Evolutionary conservation across 2,329 filamentous ascomycete genomes (phyloP), one percentile per base, ranked within the genome.

Genomic region (Calonectria hongkongensis): DNA sequence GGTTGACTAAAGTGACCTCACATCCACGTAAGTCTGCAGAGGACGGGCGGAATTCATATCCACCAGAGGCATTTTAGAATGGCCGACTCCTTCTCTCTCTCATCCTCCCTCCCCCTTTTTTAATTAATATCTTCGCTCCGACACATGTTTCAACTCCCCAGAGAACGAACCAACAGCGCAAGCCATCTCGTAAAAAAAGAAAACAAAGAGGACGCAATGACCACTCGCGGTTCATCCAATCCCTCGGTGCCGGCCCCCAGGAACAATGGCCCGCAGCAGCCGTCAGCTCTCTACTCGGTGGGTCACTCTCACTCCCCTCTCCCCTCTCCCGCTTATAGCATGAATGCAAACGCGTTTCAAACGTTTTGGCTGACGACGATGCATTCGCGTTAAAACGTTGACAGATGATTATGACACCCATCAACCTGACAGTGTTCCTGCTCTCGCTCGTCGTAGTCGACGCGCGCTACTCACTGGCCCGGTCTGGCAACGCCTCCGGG

Each of bases 371-470:
- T 63, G 50, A 51, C 39, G 50, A 47, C 21, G 27, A 27, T 28
- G 45, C 12, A 5, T 47, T 50, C n/a, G 21, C 51, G 50, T 16
- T 39, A 5, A 18, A 56, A 70, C 15, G 4, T 12, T 10, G 27
- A 2, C 70, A 89, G 87, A 68, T 86, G 25, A 76, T 94, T 76
- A 86, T 93, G 83, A 92, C 91, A 0, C 92, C 93, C 9, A 76
- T 94, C 73, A 87, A 91, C 75, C 90, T 94, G 81, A 85, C 91
- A 64, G 89, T 91, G 27, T 94, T 94, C 83, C 81, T 94, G 50
- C 56, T 94, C 75, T 94, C 92, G 2, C 88, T 94, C 56, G 87
- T 88, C 80, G 82, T 93, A 65, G 88, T 94, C 51, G 92, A 94
- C 84, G 84, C 88, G 64, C 87, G 87, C 71, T 86, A 91, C 87